These are phyloP conservation scores for Tetraselmis chui DNA, from an alignment of 139 green algal species.

Conservation along the genomic window DNA sequence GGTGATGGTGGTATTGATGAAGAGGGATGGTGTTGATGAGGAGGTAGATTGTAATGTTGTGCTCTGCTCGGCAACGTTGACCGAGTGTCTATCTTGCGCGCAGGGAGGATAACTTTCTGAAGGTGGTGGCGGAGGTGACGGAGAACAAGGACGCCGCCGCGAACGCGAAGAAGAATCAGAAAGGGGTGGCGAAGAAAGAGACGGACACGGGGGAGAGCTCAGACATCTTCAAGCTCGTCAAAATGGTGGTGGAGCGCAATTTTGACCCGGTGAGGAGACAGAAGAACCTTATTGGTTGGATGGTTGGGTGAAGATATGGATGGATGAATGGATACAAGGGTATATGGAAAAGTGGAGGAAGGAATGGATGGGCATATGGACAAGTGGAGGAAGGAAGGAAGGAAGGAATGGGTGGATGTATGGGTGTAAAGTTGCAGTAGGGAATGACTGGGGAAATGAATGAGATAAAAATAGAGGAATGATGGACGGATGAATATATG, in stretches of 20 bases:
- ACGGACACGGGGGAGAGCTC: slow-evolving; percentile 25
- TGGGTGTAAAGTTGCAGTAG: not conserved
- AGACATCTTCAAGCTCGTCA: slow-evolving; percentile 88
- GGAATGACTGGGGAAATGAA: no score
- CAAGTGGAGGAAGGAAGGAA: not conserved
- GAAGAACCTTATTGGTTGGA: not conserved
- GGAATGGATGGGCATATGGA: not conserved
- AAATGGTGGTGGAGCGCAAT: slow-evolving; percentile 77
- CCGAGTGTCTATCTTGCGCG: no score
- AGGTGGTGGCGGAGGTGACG: slow-evolving; percentile 42
- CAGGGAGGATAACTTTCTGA: slow-evolving; percentile 62
- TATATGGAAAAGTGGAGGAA: not conserved
- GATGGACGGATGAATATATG: no score
- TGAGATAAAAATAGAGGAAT: no score
- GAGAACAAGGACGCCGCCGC: slow-evolving; percentile 20
- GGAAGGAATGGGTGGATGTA: not conserved
- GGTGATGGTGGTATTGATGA: no score
- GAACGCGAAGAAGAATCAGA: slow-evolving; percentile 18
- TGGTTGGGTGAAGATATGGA: not conserved
- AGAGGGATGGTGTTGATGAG: no score
- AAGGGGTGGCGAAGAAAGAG: slow-evolving; percentile 9
- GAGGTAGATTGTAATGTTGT: no score
- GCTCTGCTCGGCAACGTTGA: no score
- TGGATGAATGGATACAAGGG: not conserved
- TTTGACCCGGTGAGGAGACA: slow-evolving; percentile 65